phyloP scores from a whole-genome alignment of 208 protist species.

The Balamuthia mandrillaris region DNA sequence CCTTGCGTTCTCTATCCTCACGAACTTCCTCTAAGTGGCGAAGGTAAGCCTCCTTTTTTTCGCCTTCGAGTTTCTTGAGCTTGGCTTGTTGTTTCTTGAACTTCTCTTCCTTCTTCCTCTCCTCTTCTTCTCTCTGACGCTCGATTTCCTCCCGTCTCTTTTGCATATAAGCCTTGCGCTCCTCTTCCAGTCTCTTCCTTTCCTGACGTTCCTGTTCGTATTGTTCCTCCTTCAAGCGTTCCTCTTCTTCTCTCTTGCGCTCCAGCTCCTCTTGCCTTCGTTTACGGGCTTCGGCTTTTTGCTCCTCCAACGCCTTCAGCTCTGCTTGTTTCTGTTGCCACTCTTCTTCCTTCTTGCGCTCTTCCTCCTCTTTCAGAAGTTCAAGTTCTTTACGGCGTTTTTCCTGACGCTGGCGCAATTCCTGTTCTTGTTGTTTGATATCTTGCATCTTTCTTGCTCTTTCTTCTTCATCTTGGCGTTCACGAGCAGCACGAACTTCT shows the following conservation, averaged over 20 bases:
- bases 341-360: conserved; percentile 20
- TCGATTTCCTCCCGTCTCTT: conserved; percentile 27
- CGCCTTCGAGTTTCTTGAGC: conserved; percentile 36
- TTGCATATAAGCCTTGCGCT: neutral
- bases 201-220: conserved; percentile 3
- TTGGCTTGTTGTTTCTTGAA: conserved; percentile 22
- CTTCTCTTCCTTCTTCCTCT: conserved; percentile 15
- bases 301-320: neutral
- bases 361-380: neutral
- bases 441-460: neutral
- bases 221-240: conserved; percentile 1
- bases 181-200: neutral
- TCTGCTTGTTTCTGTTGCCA: neutral
- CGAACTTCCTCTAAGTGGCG: neutral
- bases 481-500: neutral
- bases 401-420: neutral
- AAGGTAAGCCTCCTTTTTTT: conserved; percentile 18
- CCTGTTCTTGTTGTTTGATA: neutral
- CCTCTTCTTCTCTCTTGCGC: neutral
- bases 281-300: neutral
- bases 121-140: conserved; percentile 1
- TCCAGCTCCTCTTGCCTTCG: neutral
- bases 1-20: neutral
- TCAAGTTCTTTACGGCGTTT: neutral
- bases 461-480: conserved; percentile 5